Evolutionary conservation across 2,329 filamentous ascomycete genomes (phyloP), one percentile per base, ranked within the genome.

Genomic region (Colletotrichum australisinense): DNA sequence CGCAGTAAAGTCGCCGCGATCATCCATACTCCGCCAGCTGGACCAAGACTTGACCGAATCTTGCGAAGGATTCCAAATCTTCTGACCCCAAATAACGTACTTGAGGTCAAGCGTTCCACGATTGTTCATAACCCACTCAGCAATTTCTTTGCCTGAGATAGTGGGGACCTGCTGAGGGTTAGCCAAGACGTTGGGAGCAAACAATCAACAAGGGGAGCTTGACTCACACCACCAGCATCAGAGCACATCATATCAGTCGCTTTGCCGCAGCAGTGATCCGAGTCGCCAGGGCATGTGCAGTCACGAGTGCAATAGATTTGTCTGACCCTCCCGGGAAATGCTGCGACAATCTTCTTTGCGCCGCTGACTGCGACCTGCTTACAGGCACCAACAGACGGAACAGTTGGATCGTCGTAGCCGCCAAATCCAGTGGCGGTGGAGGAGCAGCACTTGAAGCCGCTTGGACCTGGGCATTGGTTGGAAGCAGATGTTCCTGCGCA

Each of bases 1-100:
- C 63, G 80, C 76, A 2, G 84, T 86, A 52, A 85, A 75, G 65
- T 80, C 79, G 5, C 81, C 81, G 4, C 84, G 77, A 75, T 86
- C 82, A 6, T 86, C 82, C 83, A 86, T 85, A 42, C 76, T 76
- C 35, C 83, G 79, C 86, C 86, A 87, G 42, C 76, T 78, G 24
- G 77, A 77, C 85, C 85, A 88, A 22, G 79, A 71, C 74, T 78
- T 81, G 49, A 83, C 81, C 26, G 76, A 73, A 53, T 86, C 84
- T 52, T 76, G 74, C 30, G 78, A 78, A 5, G 81, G 77, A 63
- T 79, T 82, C 86, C 85, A 87, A 76, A 88, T 87, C 72, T 80
- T 82, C 78, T 87, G 86, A 22, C 85, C 86, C 85, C 85, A 88
- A 75, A 87, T 87, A 60, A 88, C 82, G 72, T 88, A 88, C 77